A percentile compares a stretch with the other conserved stretches of the same genome.
phyloP scores from a whole-genome alignment of 495 filamentous ascomycete genomes.

The Podospora tetraspora region DNA sequence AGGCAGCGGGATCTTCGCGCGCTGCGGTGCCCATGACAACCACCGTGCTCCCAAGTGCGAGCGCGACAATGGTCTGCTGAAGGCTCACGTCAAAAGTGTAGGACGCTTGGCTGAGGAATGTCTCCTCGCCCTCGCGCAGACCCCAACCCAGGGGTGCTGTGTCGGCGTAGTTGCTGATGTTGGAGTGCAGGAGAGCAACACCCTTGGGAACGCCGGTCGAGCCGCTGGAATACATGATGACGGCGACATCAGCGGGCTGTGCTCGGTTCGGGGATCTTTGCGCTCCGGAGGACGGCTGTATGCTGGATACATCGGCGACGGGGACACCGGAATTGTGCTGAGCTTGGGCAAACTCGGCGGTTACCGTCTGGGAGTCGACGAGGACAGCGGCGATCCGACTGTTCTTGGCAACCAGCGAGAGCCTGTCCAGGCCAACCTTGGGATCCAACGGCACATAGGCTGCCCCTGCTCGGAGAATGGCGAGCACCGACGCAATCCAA shows the following conservation, averaged over 20 bases:
- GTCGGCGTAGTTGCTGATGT: slow-evolving; percentile 22
- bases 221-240: slow-evolving; percentile 45
- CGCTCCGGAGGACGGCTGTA: neutral
- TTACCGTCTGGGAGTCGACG: slow-evolving; percentile 31
- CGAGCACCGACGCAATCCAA: slow-evolving; percentile 49
- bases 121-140: slow-evolving; percentile 6
- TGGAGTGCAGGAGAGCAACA: slow-evolving; percentile 31
- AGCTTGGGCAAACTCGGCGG: slow-evolving; percentile 22
- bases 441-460: slow-evolving; percentile 52
- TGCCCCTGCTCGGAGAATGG: slow-evolving; percentile 44
- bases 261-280: neutral
- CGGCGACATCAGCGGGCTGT: slow-evolving; percentile 21
- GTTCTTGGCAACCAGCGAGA: slow-evolving; percentile 16
- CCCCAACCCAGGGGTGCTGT: slow-evolving; percentile 11
- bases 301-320: slow-evolving; percentile 3
- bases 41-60: slow-evolving; percentile 24
- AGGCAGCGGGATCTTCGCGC: slow-evolving; percentile 22
- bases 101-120: slow-evolving; percentile 29
- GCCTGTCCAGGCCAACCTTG: slow-evolving; percentile 16
- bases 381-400: slow-evolving; percentile 28
- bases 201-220: slow-evolving; percentile 46
- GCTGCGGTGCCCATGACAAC: slow-evolving; percentile 13
- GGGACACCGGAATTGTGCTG: slow-evolving; percentile 17
- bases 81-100: slow-evolving; percentile 29
- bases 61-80: slow-evolving; percentile 25